Conservation (phyloP, 345 rosid species). For the Passiflora organensis region DNA sequence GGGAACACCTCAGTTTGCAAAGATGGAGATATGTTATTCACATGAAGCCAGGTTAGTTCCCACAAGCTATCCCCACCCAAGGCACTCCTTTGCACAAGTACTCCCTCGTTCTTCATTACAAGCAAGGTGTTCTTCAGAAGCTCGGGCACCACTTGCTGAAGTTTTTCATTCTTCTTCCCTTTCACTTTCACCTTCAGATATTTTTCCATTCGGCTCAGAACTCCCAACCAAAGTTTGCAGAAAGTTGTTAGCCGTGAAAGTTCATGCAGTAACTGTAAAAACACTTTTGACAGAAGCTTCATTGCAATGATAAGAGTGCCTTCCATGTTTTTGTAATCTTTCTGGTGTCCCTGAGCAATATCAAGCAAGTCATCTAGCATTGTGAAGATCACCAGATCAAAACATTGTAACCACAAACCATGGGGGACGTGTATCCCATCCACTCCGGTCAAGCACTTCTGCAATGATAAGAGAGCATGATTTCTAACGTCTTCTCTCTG, state of each 20-base stretch:
- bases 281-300: constrained; percentile 75
- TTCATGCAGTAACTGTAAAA: constrained; percentile 63
- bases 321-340: constrained; percentile 94
- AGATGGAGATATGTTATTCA: constrained; percentile 72
- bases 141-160: constrained; percentile 80
- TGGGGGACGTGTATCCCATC: constrained; percentile 64
- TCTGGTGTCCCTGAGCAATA: constrained; percentile 83
- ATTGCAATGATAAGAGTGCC: constrained; percentile 70
- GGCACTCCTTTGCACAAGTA: constrained; percentile 78
- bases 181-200: constrained; percentile 83
- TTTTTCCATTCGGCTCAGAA: constrained; percentile 88
- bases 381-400: constrained; percentile 83
- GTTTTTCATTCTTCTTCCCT: constrained; percentile 88
- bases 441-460: constrained; percentile 77
- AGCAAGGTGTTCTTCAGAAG: constrained; percentile 79
- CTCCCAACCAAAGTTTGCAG: constrained; percentile 93
- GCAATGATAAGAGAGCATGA: constrained; percentile 79
- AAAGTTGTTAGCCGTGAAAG: constrained; percentile 72
- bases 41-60: constrained; percentile 97
- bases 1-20: constrained; percentile 86
- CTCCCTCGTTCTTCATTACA: constrained; percentile 77
- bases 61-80: constrained; percentile 94
- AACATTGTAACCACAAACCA: constrained; percentile 80
- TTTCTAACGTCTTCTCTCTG: constrained; percentile 96
- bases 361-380: constrained; percentile 93